Base-by-base conservation (phyloP, 176 grass and related monocot genomes). In the Poa annua region DNA sequence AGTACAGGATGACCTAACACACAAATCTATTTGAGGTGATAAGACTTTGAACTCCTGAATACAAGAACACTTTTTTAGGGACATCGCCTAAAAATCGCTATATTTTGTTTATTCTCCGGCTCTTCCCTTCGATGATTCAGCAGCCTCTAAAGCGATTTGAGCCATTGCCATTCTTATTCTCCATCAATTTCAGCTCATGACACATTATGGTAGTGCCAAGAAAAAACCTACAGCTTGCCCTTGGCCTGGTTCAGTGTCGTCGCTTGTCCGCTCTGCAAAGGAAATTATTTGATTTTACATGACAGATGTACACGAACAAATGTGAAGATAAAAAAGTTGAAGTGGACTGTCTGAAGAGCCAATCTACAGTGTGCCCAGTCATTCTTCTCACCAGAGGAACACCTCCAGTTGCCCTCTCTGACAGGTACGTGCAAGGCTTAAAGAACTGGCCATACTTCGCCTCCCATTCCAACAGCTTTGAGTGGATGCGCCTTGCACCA, bases 381-480 rank as follows among this genome's bases (percentile, higher is more conserved):
- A 45, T 56, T 80, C 3, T 67, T 33, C 80, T 83, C 68, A 94
- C 92, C 88, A 94, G 80, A 74, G 92, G 61, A 22, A 94, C 76
- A 64, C 83, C 88, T 83, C 36, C 84, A 19, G 71, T 69, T 41
- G 92, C 45, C 70, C 88, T 80, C 86, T 94, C 83, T 2, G 55
- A 19, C 33, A 91, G 71, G 79, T 89, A 88, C 12, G 64, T 83
- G 36, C 88, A 94, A 26, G 86, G 92, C 65, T 87, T 91, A 49
- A 94, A 94, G 83, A 89, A 89, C 26, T 89, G 39, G 17, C 86
- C 92, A 54, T 87, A 89, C 57, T 74, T 67, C 34, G 79, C 69
- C 33, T 87, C 65, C 89, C 92, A 94, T 38, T 84, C 71, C 11
- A 84, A 77, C 33, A 94, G 80, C 75, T 73, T 91, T 14, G 76